Percentiles rank a stretch among this genome's conserved stretches.
Evolutionary conservation across 345 rosid species (phyloP).

Genomic region (Corchorus olitorius): DNA sequence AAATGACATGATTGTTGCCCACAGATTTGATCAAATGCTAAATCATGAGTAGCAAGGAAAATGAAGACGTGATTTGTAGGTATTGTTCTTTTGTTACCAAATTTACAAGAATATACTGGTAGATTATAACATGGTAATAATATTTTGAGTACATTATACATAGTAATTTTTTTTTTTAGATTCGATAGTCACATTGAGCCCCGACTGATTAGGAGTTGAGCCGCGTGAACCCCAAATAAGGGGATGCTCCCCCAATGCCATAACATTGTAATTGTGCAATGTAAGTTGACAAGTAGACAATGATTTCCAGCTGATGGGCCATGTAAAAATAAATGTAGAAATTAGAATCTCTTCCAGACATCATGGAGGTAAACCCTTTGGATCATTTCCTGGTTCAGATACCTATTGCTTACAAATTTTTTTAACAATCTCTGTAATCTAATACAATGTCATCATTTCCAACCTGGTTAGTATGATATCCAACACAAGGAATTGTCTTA

Average conservation of each 20-base stretch:
- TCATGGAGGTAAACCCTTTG: neutral
- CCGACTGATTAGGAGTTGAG: too few relatives aligned
- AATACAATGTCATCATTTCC: neutral
- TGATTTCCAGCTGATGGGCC: neutral
- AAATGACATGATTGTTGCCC: too few relatives aligned
- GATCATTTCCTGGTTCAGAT: neutral
- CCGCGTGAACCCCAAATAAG: too few relatives aligned
- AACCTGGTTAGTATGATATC: neutral
- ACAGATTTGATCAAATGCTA: neutral
- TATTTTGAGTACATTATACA: too few relatives aligned
- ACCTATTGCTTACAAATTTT: neutral
- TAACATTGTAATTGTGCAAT: neutral
- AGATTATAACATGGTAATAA: too few relatives aligned
- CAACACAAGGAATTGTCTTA: neutral
- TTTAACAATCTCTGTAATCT: neutral
- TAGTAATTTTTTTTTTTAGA: too few relatives aligned
- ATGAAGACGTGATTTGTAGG: too few relatives aligned
- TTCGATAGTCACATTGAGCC: too few relatives aligned
- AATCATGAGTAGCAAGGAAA: neutral
- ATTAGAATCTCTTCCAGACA: neutral
- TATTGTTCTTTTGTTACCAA: too few relatives aligned
- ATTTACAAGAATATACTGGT: too few relatives aligned
- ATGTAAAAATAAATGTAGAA: neutral
- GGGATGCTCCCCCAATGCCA: too few relatives aligned
- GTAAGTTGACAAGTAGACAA: neutral